Evolutionary conservation across 306 rosid genomes (phyloP).

Genomic region (Castanospermum australe): DNA sequence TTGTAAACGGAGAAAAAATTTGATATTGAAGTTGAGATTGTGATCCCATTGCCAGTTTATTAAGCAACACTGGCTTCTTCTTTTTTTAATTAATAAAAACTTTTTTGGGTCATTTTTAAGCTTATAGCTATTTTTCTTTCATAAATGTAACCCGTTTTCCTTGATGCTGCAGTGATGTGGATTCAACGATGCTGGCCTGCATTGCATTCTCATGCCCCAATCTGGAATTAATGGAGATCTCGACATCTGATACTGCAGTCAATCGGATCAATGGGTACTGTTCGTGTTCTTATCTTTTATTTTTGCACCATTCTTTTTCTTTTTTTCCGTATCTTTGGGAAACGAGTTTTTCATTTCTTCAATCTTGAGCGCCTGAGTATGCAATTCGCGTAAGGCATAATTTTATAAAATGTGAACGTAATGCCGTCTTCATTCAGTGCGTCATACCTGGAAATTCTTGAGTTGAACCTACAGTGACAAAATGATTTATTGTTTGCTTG

Average conservation of each 20-base stretch:
- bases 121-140: background rate
- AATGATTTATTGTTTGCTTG: background rate
- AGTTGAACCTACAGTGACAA: background rate
- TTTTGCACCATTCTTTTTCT: background rate
- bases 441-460: background rate
- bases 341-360: background rate
- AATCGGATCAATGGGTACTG: constrained; percentile 90
- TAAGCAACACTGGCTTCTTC: background rate
- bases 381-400: background rate
- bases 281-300: background rate
- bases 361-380: background rate
- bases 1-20: background rate
- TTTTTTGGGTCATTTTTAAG: too few relatives aligned
- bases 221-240: constrained; percentile 77
- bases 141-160: background rate
- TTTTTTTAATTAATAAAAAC: too few relatives aligned
- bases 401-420: background rate
- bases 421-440: background rate
- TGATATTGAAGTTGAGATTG: background rate
- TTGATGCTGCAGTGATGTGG: constrained; percentile 68
- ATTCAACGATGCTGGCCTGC: constrained; percentile 92
- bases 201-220: constrained; percentile 94
- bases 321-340: background rate
- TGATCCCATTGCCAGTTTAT: background rate
- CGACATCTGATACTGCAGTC: constrained; percentile 39